These are phyloP conservation scores for Neodidymelliopsis sp. DNA, from an alignment of 2,329 filamentous ascomycete species.

Conservation along the genomic window DNA sequence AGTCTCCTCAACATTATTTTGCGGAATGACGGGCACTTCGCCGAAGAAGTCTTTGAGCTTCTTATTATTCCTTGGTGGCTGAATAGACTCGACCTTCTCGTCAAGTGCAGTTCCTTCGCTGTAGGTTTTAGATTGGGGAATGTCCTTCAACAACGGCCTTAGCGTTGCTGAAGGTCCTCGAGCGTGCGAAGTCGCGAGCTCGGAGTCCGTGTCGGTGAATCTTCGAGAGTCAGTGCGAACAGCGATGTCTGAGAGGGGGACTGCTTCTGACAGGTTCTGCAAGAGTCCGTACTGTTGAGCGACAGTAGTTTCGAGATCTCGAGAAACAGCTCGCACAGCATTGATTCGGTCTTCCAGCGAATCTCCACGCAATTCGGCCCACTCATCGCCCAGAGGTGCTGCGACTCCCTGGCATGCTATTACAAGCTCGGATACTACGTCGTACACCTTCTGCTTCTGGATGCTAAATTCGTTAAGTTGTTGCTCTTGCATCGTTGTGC, in stretches of 20 bases:
- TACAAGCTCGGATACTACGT: slow-evolving; percentile 88
- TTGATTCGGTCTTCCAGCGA: slow-evolving; percentile 86
- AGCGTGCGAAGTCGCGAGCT: slow-evolving; percentile 39
- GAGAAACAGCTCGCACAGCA: slow-evolving; percentile 77
- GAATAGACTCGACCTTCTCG: slow-evolving; percentile 46
- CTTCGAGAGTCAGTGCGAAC: slow-evolving; percentile 46
- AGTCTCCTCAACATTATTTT: slow-evolving; percentile 71
- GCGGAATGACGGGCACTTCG: slow-evolving; percentile 58
- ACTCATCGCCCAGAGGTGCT: slow-evolving; percentile 90
- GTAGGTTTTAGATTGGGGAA: slow-evolving; percentile 70
- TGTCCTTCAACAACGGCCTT: slow-evolving; percentile 60
- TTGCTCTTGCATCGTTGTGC: slow-evolving; percentile 80
- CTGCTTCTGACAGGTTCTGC: slow-evolving; percentile 84
- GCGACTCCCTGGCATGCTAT: slow-evolving; percentile 90
- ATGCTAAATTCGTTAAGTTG: slow-evolving; percentile 86
- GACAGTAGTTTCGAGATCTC: slow-evolving; percentile 84
- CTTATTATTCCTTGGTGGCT: slow-evolving; percentile 53
- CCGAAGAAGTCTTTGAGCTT: slow-evolving; percentile 62
- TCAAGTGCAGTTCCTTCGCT: slow-evolving; percentile 60
- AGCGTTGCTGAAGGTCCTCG: slow-evolving; percentile 43
- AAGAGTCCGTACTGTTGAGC: slow-evolving; percentile 88
- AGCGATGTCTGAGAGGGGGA: slow-evolving; percentile 57
- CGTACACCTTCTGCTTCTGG: slow-evolving; percentile 93
- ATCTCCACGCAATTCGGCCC: slow-evolving; percentile 90
- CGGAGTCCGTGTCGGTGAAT: slow-evolving; percentile 54